phyloP scores from a whole-genome alignment of 768 basidiomycete genomes.

The Filobasidium floriforme region DNA sequence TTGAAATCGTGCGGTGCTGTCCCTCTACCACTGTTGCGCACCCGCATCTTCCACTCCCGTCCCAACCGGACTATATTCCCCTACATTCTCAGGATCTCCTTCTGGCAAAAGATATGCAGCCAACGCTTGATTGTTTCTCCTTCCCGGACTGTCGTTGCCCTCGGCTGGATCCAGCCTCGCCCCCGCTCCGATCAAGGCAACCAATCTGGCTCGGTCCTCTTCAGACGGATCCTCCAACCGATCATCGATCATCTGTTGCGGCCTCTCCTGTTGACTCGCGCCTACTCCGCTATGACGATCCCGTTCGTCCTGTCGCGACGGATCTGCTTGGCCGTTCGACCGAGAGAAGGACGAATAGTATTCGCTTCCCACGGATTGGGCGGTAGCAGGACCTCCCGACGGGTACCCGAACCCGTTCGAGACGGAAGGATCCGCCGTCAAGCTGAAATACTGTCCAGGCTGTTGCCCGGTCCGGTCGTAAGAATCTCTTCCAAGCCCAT shows the following conservation, averaged over 20 bases:
- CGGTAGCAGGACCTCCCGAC: neutral
- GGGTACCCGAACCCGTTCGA: neutral
- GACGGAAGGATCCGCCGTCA: neutral
- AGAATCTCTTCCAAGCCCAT: neutral
- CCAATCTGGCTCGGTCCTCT: neutral
- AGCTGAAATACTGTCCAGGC: neutral
- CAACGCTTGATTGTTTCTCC: neutral
- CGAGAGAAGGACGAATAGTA: constrained; percentile 6
- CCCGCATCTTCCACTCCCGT: neutral
- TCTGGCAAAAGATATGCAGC: constrained; percentile 5
- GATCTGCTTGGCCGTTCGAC: neutral
- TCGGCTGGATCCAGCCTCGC: neutral
- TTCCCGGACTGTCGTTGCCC: neutral
- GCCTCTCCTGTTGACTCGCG: too few species aligned
- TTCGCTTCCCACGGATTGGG: neutral
- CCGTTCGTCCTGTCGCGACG: neutral
- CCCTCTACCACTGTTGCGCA: too few species aligned
- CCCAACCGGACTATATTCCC: neutral
- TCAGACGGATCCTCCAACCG: neutral
- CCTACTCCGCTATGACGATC: neutral
- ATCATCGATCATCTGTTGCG: neutral
- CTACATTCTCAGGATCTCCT: neutral
- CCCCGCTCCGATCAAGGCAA: neutral
- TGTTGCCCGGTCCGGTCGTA: neutral
- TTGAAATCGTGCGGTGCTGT: too few species aligned